phyloP scores from a whole-genome alignment of 202 grass and related monocot species.

The Carex sylvatica region DNA sequence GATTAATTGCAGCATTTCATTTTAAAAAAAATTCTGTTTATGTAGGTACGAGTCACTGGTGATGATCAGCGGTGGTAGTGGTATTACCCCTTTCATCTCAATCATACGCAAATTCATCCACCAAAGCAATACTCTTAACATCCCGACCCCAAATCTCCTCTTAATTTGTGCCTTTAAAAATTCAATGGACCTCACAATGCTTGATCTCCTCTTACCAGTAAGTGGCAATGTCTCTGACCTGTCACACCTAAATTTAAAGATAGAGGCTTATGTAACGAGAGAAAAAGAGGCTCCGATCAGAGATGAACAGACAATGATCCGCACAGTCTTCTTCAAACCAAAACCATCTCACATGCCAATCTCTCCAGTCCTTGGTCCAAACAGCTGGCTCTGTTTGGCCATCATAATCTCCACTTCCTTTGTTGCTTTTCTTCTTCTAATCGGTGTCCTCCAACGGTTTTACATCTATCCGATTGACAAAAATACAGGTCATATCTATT shows the following conservation, averaged over 20 bases:
- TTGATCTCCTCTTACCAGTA: conserved; percentile 43
- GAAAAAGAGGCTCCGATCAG: conserved; percentile 11
- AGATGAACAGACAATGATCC: conserved; percentile 11
- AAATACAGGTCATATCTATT: conserved; percentile 37
- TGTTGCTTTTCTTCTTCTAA: conserved; percentile 40
- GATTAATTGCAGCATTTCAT: neutral
- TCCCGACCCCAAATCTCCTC: conserved; percentile 31
- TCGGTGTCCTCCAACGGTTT: conserved; percentile 32
- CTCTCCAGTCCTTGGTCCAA: conserved; percentile 33
- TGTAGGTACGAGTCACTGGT: conserved; percentile 39
- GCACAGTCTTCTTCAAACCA: conserved; percentile 40
- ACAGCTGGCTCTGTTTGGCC: conserved; percentile 47
- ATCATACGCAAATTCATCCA: conserved; percentile 43
- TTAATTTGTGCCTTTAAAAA: conserved; percentile 50
- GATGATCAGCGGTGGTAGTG: conserved; percentile 53
- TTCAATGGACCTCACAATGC: conserved; percentile 55
- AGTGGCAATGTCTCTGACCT: conserved; percentile 30
- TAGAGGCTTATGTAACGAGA: conserved; percentile 54
- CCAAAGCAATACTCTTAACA: conserved; percentile 14
- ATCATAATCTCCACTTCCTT: conserved; percentile 45
- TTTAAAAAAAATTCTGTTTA: neutral
- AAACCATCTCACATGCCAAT: conserved; percentile 31
- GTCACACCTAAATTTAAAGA: conserved; percentile 29
- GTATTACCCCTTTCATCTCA: conserved; percentile 63
- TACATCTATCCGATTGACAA: conserved; percentile 47